Base-by-base conservation (phyloP, 2,329 filamentous ascomycete species). In the Huntiella moniliformis region DNA sequence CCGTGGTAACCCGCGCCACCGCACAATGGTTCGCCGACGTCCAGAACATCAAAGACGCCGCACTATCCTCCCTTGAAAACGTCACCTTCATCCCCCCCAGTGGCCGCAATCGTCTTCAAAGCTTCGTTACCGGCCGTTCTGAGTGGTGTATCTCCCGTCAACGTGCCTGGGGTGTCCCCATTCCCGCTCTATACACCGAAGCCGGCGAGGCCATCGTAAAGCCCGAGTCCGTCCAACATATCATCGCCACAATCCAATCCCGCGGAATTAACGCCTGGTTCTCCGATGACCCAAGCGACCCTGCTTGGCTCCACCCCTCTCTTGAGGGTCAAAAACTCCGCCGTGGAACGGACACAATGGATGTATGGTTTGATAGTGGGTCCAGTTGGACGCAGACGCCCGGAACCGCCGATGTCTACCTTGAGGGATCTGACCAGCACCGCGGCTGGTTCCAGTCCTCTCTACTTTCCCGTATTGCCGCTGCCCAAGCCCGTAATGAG, bases 101-200 rank as follows among this genome's bases (percentile, higher is more conserved):
- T 18, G 86, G 87, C 5, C 77, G 73, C 52, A 72, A 73, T 4
- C 73, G 91, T 22, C 68, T 98, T 4, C 75, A 84, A 56, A 85
- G 82, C 58, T 98, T 96, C 56, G 69, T 98, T 28, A 78, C 79
- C 55, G 82, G 83, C 16, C 75, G 91, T 43, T 93, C 76, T 55
- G 88, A 98, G 60, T 98, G 91, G 91, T 98, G 91, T 58, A 95
- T 98, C 54, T 98, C 91, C 4, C 77, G 91, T 39, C 91, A 98
- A 61, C 77, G 91, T 42, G 81, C 85, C 10, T 98, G 91, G 91
- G 91, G 91, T 53, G 85, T 98, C 4, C 91, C 91, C 0, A 98
- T 98, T 47, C 91, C 91, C 11, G 86, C 85, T 1, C 64, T 98
- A 0, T 95, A 92, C 58, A 73, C 82, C 53, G 68, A 73, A 10